Evolutionary conservation across 768 basidiomycete genomes (phyloP), one percentile per base, ranked within the genome.

Genomic region (Agaricus subrufescens): DNA sequence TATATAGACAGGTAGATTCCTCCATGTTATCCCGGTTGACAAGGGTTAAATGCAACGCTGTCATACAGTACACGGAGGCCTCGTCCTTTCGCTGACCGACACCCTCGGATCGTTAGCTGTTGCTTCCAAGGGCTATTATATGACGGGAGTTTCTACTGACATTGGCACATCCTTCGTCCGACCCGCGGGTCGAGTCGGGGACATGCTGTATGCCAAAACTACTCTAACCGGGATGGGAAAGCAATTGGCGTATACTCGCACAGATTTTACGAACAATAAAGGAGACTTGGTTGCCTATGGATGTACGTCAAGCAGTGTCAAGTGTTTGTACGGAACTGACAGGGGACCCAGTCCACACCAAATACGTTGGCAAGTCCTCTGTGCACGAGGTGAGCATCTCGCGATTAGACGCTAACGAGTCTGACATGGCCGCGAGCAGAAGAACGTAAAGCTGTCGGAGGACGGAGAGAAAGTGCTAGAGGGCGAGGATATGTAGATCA

Each of bases 101-200:
- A 91, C 90, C 12, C 69, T 93, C 15, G 91, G 91, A 3, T 92
- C 91, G 1, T 79, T 93, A 15, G 90, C 87, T n/a, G 82, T 94
- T 26, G 87, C 90, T 1, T 81, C 85, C 12, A 85, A 85, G 60
- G 91, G 91, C 2, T 85, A 91, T 8, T 94, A 73, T 63, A 91
- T 91, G 90, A 93, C 91, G 0, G 90, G 91, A 14, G 90, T 93
- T 9, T 91, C 89, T 2, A 90, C 89, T 3, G 91, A 93, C 65
- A 83, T 94, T 60, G 85, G 77, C 25, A 80, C 90, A 0, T 87
- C 87, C 1, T 93, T 92, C 59, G 81, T 92, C 56, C 83, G 84
- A 34, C 89, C 88, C 19, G 87, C 80, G 4, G 91, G 91, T n/a
- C 77, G 74, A 53, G 71, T 75, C 0, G 91, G 90, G 10, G 89